phyloP scores from a whole-genome alignment of 176 grass and related monocot genomes.

The Musa itinerans region DNA sequence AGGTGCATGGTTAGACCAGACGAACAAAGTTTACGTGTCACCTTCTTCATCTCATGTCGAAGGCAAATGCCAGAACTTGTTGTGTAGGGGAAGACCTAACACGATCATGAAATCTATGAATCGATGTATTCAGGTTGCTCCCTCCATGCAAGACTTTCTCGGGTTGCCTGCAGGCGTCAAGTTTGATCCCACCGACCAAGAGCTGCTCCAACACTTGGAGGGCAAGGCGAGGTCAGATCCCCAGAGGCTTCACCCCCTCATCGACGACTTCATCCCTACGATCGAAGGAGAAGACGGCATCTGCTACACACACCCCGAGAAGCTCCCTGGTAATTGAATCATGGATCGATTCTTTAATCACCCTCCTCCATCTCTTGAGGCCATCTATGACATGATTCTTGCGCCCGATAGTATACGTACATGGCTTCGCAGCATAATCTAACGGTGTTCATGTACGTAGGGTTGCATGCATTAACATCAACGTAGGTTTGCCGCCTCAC shows the following conservation, averaged over 20 bases:
- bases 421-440: too few species aligned
- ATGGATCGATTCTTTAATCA: not conserved
- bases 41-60: too few species aligned
- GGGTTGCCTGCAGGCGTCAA: constrained; percentile 59
- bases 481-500: too few species aligned
- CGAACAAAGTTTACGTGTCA: not conserved
- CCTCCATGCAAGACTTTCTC: constrained; percentile 42
- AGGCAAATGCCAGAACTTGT: not conserved
- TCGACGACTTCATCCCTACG: constrained; percentile 84
- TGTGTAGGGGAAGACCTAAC: not conserved
- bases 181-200: constrained; percentile 78
- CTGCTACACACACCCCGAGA: constrained; percentile 88
- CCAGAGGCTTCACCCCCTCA: constrained; percentile 52
- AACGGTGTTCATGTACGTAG: too few species aligned
- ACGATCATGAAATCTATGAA: not conserved
- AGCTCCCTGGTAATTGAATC: constrained; percentile 37
- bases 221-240: constrained; percentile 53
- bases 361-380: too few species aligned
- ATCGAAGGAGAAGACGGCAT: constrained; percentile 72
- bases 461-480: too few species aligned
- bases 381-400: too few species aligned
- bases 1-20: not conserved
- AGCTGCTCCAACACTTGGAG: constrained; percentile 72
- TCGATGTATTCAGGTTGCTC: constrained; percentile 24
- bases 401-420: too few species aligned